These are phyloP conservation scores for Trebouxia sp. DNA, from an alignment of 139 green algal species.

Conservation along the genomic window DNA sequence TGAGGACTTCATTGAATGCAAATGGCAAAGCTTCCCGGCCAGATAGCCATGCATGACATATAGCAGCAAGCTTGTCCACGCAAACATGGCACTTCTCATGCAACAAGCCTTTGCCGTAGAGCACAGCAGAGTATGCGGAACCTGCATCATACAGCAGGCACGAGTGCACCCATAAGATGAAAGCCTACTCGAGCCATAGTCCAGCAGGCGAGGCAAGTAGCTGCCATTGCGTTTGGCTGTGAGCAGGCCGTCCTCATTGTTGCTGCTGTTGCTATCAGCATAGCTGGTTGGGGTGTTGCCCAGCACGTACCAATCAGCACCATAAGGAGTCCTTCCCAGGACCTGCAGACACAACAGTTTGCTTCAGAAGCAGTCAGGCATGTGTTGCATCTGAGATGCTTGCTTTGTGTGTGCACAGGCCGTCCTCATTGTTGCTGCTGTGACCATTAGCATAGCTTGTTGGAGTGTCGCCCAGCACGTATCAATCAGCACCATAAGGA, in stretches of 20 bases:
- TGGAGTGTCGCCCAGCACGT: not conserved
- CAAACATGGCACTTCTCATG: too few relatives aligned
- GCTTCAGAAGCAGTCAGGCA: too few relatives aligned
- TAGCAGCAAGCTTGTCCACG: too few relatives aligned
- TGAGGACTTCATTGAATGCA: too few relatives aligned
- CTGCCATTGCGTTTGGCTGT: not conserved
- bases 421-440: not conserved
- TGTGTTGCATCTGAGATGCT: too few relatives aligned
- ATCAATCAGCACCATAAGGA: not conserved
- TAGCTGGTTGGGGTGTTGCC: not conserved
- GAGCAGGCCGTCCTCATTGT: not conserved
- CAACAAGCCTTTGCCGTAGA: too few relatives aligned
- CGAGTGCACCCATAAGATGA: too few relatives aligned
- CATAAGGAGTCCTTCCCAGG: not conserved
- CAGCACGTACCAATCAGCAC: constrained; percentile 17
- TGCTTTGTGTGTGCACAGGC: not conserved
- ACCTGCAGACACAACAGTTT: too few relatives aligned
- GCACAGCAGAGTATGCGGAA: too few relatives aligned
- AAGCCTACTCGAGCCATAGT: constrained; percentile 14
- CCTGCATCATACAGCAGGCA: too few relatives aligned
- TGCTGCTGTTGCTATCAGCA: not conserved
- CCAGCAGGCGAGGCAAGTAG: not conserved
- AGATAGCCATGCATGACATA: too few relatives aligned
- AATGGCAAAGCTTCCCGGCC: too few relatives aligned
- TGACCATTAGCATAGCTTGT: not conserved